Evolutionary conservation across 805 yeast genomes (phyloP).

Genomic region (Candida caryicola): DNA sequence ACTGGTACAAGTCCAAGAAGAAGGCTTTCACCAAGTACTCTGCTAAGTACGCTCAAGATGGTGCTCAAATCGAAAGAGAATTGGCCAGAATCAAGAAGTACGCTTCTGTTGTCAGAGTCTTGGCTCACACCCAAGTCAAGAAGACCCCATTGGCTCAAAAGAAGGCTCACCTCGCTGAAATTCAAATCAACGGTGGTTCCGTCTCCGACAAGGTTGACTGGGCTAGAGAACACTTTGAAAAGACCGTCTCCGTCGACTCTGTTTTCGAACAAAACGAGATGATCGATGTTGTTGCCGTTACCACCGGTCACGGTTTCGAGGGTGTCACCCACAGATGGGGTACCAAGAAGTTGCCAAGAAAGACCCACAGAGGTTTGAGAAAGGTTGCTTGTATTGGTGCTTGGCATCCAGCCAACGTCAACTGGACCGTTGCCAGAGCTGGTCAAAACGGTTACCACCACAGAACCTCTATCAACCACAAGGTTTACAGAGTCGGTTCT

Average conservation of each 20-base stretch:
- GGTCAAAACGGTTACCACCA: conserved; percentile 99
- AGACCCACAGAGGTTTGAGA: conserved; percentile 99
- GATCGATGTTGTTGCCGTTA: conserved; percentile 97
- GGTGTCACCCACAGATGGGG: conserved; percentile 99
- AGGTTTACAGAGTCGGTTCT: conserved; percentile 98
- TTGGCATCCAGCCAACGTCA: conserved; percentile 99
- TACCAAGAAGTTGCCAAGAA: conserved; percentile 99
- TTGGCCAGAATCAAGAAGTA: conserved; percentile 98
- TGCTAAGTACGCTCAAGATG: conserved; percentile 92
- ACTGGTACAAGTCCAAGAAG: conserved; percentile 99
- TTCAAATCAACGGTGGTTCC: conserved; percentile 99
- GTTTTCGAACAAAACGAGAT: conserved; percentile 99
- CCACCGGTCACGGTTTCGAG: conserved; percentile 99
- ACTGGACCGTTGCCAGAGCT: conserved; percentile 99
- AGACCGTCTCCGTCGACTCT: conserved; percentile 92
- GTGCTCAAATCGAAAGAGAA: conserved; percentile 88
- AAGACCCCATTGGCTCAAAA: conserved; percentile 98
- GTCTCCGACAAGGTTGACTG: conserved; percentile 95
- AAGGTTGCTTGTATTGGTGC: conserved; percentile 99
- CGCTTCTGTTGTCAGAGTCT: conserved; percentile 97
- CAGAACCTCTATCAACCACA: conserved; percentile 99
- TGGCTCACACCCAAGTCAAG: conserved; percentile 99
- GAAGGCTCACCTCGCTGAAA: conserved; percentile 99
- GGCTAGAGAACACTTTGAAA: conserved; percentile 99
- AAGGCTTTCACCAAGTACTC: conserved; percentile 99